A percentile compares a stretch with the other conserved stretches of the same genome.
These are phyloP conservation scores for Beauveria bassiana DNA, from an alignment of 2,329 filamentous ascomycete species.

Conservation along the genomic window DNA sequence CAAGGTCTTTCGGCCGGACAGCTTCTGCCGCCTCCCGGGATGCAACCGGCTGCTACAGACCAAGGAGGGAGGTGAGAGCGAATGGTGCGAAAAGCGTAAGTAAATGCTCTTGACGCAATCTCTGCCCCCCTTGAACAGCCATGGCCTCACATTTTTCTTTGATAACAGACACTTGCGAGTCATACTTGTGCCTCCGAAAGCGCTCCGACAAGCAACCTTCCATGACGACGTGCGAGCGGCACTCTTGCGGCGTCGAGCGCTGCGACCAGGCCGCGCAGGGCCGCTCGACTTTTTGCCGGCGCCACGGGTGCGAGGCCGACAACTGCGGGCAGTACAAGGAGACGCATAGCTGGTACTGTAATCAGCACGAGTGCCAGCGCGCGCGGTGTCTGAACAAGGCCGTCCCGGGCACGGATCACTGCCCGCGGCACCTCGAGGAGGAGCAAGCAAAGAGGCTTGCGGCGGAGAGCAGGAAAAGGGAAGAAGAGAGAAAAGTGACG, in stretches of 20 bases:
- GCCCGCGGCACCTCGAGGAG: slow-evolving; percentile 2
- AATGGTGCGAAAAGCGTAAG: slow-evolving; percentile 8
- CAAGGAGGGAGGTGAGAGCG: slow-evolving; percentile 4
- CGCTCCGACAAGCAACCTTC: neutral
- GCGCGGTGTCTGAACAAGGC: neutral
- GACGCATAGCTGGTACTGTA: neutral
- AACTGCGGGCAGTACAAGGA: slow-evolving; percentile 7
- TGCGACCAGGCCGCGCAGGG: neutral
- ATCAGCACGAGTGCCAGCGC: slow-evolving; percentile 7
- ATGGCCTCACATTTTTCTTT: neutral
- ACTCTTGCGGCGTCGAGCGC: slow-evolving; percentile 2
- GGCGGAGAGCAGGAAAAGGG: neutral
- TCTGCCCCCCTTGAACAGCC: neutral
- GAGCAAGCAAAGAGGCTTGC: neutral
- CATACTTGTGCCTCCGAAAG: neutral
- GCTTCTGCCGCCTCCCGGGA: neutral
- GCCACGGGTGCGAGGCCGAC: slow-evolving; percentile 7
- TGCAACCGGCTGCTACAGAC: neutral
- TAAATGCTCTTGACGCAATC: neutral
- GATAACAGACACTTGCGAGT: slow-evolving; percentile 1
- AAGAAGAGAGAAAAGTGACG: neutral
- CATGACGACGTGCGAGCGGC: slow-evolving; percentile 4
- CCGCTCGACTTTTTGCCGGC: neutral
- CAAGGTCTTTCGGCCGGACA: neutral
- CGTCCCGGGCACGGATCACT: neutral